Evolutionary conservation across 768 basidiomycete genomes (phyloP).

Genomic region (Krasilnikovozyma curviuscula): DNA sequence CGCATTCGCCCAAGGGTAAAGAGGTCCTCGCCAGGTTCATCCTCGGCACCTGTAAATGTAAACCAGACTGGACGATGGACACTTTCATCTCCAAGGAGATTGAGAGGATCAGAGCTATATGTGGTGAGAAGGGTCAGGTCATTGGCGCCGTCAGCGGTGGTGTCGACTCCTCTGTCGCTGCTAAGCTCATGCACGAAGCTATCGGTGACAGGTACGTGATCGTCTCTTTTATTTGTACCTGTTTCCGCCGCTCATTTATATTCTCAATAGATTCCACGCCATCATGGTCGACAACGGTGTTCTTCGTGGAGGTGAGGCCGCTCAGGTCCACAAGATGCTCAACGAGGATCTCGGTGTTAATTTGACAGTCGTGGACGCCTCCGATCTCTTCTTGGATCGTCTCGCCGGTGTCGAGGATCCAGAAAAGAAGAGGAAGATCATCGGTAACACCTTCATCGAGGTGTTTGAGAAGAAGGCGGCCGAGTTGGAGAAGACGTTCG

Average conservation of each 20-base stretch:
- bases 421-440: conserved; percentile 90
- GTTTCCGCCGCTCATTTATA: not conserved
- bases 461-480: conserved; percentile 88
- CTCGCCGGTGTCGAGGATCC: conserved; percentile 89
- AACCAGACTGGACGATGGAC: conserved; percentile 86
- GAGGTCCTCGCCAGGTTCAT: conserved; percentile 77
- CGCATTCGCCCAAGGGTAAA: conserved; percentile 73
- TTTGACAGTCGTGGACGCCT: conserved; percentile 86
- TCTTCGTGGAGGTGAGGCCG: conserved; percentile 70
- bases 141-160: conserved; percentile 96
- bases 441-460: conserved; percentile 96
- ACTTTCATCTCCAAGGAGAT: conserved; percentile 97
- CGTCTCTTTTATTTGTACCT: conserved; percentile 2
- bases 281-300: conserved; percentile 99
- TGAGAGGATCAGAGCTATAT: conserved; percentile 75
- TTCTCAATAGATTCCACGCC: conserved; percentile 65
- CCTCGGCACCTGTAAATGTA: conserved; percentile 61
- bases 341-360: conserved; percentile 86
- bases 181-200: conserved; percentile 98
- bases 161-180: conserved; percentile 93
- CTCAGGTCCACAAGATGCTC: conserved; percentile 83
- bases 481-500: conserved; percentile 65
- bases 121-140: conserved; percentile 81
- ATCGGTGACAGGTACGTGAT: conserved; percentile 70
- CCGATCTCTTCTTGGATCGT: conserved; percentile 71